Conservation (phyloP, 2,329 filamentous ascomycete species). For the Hypoxylon sp. region DNA sequence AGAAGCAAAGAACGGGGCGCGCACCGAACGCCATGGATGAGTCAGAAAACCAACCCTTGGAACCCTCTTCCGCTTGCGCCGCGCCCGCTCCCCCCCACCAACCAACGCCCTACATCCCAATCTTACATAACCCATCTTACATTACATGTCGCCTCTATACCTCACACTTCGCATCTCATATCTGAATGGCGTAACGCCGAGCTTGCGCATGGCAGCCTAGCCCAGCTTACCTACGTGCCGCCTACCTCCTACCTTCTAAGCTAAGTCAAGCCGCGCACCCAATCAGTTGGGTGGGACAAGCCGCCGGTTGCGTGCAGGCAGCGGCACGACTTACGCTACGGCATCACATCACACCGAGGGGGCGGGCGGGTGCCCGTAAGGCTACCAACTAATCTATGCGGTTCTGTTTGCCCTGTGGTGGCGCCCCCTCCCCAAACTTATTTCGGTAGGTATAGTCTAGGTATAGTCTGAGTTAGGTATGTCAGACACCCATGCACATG, state of each 20-base stretch:
- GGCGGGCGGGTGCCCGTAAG: not conserved
- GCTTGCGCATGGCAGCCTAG: not conserved
- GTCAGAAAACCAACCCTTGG: constrained; percentile 10
- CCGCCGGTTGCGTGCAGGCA: not conserved
- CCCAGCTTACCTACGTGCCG: not conserved
- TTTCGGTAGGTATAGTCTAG: constrained; percentile 6
- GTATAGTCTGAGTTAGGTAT: not conserved
- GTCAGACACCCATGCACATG: constrained; percentile 6
- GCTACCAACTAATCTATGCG: not conserved
- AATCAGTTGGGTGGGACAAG: not conserved
- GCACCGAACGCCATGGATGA: constrained; percentile 16
- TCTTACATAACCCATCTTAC: not conserved
- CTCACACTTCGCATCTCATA: not conserved
- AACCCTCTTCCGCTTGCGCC: not conserved
- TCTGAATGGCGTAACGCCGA: constrained; percentile 3
- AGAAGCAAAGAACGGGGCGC: not conserved
- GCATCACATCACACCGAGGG: not conserved
- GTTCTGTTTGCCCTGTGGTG: not conserved
- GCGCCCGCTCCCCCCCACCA: not conserved
- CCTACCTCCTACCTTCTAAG: not conserved
- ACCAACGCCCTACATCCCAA: no score
- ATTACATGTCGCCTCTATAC: not conserved
- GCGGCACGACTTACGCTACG: not conserved
- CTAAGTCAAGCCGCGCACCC: not conserved
- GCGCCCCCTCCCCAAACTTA: constrained; percentile 2